These are phyloP conservation scores for Elongisporangium undulatum DNA, from an alignment of 352 stramenopile genomes.

Conservation along the genomic window DNA sequence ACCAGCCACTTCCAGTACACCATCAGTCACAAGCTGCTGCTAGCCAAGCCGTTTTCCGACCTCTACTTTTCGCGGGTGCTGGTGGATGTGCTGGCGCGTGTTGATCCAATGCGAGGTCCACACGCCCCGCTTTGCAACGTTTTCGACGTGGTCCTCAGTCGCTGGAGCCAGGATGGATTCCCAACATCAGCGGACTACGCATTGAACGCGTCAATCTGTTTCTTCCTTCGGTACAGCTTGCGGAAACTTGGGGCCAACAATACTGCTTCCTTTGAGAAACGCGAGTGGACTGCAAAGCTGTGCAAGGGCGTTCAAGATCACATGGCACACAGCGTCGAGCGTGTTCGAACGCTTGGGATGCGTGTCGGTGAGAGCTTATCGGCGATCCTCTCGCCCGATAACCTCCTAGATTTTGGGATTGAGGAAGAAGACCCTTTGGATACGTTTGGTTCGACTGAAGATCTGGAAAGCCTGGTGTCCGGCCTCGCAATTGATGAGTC, in stretches of 20 bases:
- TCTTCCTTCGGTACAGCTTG: slow-evolving; percentile 67
- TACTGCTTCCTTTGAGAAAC: slow-evolving; percentile 15
- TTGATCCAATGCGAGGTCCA: slow-evolving; percentile 3
- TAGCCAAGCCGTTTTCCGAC: slow-evolving; percentile 40
- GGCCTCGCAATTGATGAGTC: slow-evolving; percentile 1
- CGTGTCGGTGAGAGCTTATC: slow-evolving; percentile 66
- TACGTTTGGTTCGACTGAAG: slow-evolving; percentile 22
- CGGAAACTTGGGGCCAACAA: slow-evolving; percentile 16
- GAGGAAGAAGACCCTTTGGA: slow-evolving; percentile 29
- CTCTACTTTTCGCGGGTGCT: slow-evolving; percentile 47
- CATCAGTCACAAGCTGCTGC: slow-evolving; percentile 55
- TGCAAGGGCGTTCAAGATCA: slow-evolving; percentile 73
- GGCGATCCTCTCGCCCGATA: slow-evolving; percentile 47
- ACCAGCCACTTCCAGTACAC: slow-evolving; percentile 66
- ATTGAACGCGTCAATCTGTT: slow-evolving; percentile 49
- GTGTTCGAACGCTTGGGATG: slow-evolving; percentile 59
- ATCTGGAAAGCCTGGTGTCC: slow-evolving; percentile 14
- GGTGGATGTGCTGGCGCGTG: slow-evolving; percentile 26
- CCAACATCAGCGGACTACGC: slow-evolving; percentile 39
- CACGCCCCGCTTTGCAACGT: slow-evolving; percentile 23
- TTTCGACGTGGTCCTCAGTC: slow-evolving; percentile 51
- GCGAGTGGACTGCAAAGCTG: slow-evolving; percentile 60
- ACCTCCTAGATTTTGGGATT: slow-evolving; percentile 63
- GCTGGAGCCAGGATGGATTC: slow-evolving; percentile 60
- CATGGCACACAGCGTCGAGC: slow-evolving; percentile 59